Conservation (phyloP, 345 rosid genomes). For the Eucalyptus rudis region DNA sequence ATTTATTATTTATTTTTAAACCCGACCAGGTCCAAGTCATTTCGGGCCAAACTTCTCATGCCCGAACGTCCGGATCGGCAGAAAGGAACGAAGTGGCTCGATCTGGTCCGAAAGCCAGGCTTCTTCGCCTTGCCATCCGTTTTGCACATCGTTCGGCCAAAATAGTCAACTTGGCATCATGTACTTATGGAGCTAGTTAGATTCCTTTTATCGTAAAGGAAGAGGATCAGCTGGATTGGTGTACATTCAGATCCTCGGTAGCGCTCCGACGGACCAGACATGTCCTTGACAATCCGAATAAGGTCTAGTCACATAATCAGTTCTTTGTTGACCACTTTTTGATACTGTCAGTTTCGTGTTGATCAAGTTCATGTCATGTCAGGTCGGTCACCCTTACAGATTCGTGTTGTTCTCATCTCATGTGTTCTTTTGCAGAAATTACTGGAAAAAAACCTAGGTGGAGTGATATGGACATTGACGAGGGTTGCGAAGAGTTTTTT, state of each 20-base stretch:
- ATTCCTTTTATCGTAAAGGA: neutral
- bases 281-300: neutral
- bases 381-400: rapidly evolving
- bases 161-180: neutral
- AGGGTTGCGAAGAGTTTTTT: neutral
- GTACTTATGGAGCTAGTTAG: neutral
- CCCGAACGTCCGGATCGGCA: no score
- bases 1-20: no score
- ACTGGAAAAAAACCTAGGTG: neutral
- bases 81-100: no score
- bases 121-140: rapidly evolving
- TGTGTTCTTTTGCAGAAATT: neutral
- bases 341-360: neutral
- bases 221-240: neutral
- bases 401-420: neutral
- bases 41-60: no score
- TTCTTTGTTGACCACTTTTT: neutral
- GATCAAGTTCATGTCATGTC: neutral
- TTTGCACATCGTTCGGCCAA: neutral
- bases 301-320: neutral
- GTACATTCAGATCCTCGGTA: neutral
- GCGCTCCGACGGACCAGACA: neutral
- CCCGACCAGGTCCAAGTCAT: no score
- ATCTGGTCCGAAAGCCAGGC: no score
- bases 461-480: neutral